Conservation (phyloP, 2,329 filamentous ascomycete genomes). For the Leptoxyphium fumago region DNA sequence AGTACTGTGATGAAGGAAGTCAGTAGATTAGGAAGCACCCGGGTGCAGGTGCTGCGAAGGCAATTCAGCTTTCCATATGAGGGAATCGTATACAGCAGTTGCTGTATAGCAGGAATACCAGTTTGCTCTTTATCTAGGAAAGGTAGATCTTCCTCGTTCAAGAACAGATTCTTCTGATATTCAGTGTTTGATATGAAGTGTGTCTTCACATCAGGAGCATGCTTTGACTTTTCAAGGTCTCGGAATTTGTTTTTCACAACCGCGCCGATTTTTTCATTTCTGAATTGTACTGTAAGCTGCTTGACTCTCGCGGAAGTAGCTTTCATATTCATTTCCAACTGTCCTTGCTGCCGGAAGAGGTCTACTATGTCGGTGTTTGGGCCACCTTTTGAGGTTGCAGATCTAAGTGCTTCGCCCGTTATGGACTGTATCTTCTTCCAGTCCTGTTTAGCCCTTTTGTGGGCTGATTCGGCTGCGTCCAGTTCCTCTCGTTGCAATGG, state of each 20-base stretch:
- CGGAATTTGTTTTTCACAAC: slow-evolving; percentile 1
- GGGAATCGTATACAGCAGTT: slow-evolving; percentile 4
- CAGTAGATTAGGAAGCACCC: slow-evolving; percentile 4
- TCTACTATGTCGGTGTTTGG: background rate
- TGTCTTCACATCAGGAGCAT: slow-evolving; percentile 6
- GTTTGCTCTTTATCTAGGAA: slow-evolving; percentile 6
- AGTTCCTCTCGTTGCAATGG: slow-evolving; percentile 1
- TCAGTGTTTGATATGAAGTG: slow-evolving; percentile 8
- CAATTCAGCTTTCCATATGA: slow-evolving; percentile 4
- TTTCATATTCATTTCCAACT: background rate
- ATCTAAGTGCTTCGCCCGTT: background rate
- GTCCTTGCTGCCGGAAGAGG: slow-evolving; percentile 1
- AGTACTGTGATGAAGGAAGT: slow-evolving; percentile 5
- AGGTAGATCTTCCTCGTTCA: slow-evolving; percentile 4
- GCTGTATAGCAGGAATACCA: slow-evolving; percentile 8
- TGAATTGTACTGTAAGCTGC: slow-evolving; percentile 4
- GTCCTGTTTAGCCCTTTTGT: background rate
- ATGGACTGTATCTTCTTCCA: background rate
- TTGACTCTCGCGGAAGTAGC: background rate
- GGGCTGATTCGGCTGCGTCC: slow-evolving; percentile 2
- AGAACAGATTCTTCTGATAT: slow-evolving; percentile 8
- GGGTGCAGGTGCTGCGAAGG: slow-evolving; percentile 1
- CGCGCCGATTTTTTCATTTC: background rate
- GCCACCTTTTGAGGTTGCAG: background rate
- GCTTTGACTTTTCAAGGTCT: slow-evolving; percentile 2